Conservation (phyloP, 2,329 filamentous ascomycete genomes). For the Colletotrichum godetiae region DNA sequence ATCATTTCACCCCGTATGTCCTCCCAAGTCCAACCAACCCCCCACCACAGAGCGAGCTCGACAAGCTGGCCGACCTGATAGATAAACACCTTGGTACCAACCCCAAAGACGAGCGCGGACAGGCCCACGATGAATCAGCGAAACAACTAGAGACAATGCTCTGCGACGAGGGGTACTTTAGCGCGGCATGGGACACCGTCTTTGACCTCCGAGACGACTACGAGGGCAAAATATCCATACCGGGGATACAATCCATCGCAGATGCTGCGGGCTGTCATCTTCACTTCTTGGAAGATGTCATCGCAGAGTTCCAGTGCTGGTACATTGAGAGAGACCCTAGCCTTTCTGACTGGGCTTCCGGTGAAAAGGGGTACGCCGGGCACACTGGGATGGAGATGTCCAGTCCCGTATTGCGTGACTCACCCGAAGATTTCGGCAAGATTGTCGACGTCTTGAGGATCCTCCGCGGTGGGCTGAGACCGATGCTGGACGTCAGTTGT, state of each 20-base stretch:
- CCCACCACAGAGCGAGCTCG: neutral
- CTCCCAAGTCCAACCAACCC: neutral
- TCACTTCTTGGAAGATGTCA: neutral
- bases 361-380: slow-evolving; percentile 17
- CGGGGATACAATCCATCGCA: neutral
- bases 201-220: neutral
- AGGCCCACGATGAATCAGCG: neutral
- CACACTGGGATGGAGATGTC: slow-evolving; percentile 17
- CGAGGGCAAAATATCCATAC: neutral
- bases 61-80: neutral
- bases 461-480: slow-evolving; percentile 4
- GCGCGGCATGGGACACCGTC: neutral
- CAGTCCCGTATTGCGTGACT: slow-evolving; percentile 10
- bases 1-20: neutral
- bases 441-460: neutral
- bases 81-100: neutral
- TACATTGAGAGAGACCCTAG: slow-evolving; percentile 7
- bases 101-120: neutral
- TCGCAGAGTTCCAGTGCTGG: slow-evolving; percentile 11
- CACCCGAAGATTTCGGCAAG: neutral
- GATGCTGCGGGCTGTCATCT: neutral
- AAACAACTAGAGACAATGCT: neutral
- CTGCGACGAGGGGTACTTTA: neutral
- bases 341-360: neutral
- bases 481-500: slow-evolving; percentile 3